A percentile compares a stretch with the other conserved stretches of the same genome.
Conservation (phyloP, 2,329 filamentous ascomycete species). For the Apiospora pterosperma region DNA sequence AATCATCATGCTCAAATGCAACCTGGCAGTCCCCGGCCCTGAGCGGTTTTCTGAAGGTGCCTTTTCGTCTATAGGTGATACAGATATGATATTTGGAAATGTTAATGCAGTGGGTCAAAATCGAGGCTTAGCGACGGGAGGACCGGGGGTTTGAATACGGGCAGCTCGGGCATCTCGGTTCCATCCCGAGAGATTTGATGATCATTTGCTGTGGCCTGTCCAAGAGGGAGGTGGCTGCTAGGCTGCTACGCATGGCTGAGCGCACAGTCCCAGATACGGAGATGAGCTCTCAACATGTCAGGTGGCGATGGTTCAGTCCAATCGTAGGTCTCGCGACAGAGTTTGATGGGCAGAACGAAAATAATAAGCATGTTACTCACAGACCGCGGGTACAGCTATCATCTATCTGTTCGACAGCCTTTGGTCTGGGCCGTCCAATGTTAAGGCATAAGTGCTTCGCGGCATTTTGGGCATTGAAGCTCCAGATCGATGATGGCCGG, state of each 20-base stretch:
- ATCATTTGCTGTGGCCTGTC: not conserved
- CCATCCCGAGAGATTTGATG: not conserved
- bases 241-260: not conserved
- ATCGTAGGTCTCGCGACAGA: not conserved
- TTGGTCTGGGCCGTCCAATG: no score
- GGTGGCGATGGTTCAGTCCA: not conserved
- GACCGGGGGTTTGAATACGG: not conserved
- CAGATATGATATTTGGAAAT: no score
- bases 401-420: no score
- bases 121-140: not conserved
- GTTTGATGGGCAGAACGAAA: not conserved
- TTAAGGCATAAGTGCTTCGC: no score
- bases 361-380: not conserved
- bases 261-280: not conserved
- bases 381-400: not conserved
- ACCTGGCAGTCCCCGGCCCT: not conserved
- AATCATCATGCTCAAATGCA: not conserved
- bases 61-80: not conserved
- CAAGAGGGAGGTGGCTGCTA: not conserved
- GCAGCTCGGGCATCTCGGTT: not conserved
- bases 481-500: not conserved
- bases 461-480: no score
- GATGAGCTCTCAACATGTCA: slow-evolving; percentile 1
- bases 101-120: not conserved
- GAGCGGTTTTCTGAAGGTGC: not conserved